These are phyloP conservation scores for Solanum megistacrolobum DNA, from an alignment of 257 asterid genomes.

Conservation along the genomic window DNA sequence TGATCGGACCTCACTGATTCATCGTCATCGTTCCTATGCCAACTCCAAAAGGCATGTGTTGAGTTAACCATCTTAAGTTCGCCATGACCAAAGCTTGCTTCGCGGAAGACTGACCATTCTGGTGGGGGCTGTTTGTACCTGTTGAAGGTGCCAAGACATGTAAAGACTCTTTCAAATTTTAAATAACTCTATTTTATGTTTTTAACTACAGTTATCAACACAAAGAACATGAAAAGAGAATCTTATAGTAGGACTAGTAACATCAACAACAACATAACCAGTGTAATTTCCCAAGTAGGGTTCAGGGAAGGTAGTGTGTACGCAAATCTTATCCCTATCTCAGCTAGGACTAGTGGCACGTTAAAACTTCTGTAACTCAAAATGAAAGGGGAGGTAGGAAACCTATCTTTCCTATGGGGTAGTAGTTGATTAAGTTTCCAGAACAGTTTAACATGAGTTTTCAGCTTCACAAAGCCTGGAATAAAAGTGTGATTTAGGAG, in stretches of 20 bases:
- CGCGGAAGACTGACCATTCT: slow-evolving; percentile 79
- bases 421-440: background rate
- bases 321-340: background rate
- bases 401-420: background rate
- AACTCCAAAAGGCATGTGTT: slow-evolving; percentile 86
- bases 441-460: background rate
- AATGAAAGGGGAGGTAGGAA: background rate
- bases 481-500: background rate
- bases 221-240: background rate
- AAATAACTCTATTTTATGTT: background rate
- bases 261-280: background rate
- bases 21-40: slow-evolving; percentile 89
- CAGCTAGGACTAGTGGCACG: background rate
- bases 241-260: background rate
- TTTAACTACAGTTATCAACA: background rate
- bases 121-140: slow-evolving; percentile 65
- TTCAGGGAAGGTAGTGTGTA: background rate
- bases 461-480: background rate
- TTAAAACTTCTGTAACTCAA: background rate
- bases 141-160: background rate
- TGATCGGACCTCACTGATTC: slow-evolving; percentile 70
- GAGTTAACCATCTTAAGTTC: slow-evolving; percentile 60
- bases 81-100: slow-evolving; percentile 97
- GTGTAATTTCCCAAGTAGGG: background rate
- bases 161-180: background rate